Conservation (phyloP, 2,329 filamentous ascomycete species). For the Neonectria hederae region DNA sequence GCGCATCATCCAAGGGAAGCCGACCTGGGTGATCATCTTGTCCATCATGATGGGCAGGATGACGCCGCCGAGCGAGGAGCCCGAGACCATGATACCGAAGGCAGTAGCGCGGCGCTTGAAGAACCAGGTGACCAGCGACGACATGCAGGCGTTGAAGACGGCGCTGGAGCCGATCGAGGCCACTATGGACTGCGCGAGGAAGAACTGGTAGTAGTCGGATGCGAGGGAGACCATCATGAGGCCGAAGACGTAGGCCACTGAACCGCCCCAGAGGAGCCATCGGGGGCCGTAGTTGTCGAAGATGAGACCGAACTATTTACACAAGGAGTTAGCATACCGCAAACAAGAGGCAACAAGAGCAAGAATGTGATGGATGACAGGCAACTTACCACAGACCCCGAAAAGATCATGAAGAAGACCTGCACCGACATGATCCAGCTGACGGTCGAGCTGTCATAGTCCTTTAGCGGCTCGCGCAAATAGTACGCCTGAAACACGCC, state of each 20-base stretch:
- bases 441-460: constrained; percentile 61
- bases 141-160: constrained; percentile 55
- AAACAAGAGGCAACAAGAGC: not conserved
- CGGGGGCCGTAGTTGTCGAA: constrained; percentile 73
- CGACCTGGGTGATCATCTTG: constrained; percentile 59
- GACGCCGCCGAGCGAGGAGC: constrained; percentile 64
- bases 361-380: constrained; percentile 42
- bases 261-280: constrained; percentile 63
- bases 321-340: constrained; percentile 1
- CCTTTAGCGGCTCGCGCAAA: constrained; percentile 55
- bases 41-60: constrained; percentile 70
- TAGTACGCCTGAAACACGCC: constrained; percentile 71
- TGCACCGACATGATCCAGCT: constrained; percentile 69
- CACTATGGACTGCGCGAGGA: constrained; percentile 55
- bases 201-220: constrained; percentile 55
- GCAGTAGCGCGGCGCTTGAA: constrained; percentile 60
- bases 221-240: constrained; percentile 71
- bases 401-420: constrained; percentile 58
- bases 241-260: constrained; percentile 67
- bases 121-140: constrained; percentile 61
- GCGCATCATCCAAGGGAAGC: constrained; percentile 61
- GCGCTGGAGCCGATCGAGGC: constrained; percentile 54
- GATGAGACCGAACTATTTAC: constrained; percentile 61
- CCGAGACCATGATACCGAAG: constrained; percentile 62
- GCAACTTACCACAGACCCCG: constrained; percentile 57